Evolutionary conservation across 2,329 filamentous ascomycete genomes (phyloP).

Genomic region (Ceratocystis albifundus): DNA sequence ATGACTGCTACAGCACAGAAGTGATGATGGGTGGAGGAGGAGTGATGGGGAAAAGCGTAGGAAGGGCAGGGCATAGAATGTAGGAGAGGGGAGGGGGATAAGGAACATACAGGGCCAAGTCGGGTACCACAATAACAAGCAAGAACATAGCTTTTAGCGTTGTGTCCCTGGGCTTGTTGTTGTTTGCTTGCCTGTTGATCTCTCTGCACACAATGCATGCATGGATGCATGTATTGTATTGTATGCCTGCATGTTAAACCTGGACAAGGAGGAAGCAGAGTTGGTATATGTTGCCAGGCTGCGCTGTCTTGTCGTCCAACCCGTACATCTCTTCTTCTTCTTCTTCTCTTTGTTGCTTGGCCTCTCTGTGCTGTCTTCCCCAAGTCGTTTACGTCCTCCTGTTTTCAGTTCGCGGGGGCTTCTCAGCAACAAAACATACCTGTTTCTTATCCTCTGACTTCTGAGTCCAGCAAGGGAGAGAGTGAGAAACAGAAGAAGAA

Average conservation of each 20-base stretch:
- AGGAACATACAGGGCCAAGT: neutral
- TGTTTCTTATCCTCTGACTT: neutral
- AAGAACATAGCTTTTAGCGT: conserved; percentile 4
- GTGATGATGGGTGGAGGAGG: neutral
- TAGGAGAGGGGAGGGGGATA: neutral
- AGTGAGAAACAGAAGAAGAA: neutral
- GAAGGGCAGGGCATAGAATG: neutral
- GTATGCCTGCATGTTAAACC: conserved; percentile 3
- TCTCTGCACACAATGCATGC: conserved; percentile 8
- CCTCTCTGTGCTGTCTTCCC: neutral
- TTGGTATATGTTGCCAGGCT: conserved; percentile 13
- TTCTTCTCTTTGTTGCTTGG: neutral
- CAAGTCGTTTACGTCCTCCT: neutral
- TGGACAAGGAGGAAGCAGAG: neutral
- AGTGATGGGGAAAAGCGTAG: neutral
- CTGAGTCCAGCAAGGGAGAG: neutral
- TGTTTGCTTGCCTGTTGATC: conserved; percentile 9
- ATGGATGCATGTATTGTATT: neutral
- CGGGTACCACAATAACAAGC: conserved; percentile 12
- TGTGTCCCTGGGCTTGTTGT: neutral
- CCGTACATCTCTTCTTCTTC: neutral
- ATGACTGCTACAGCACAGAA: conserved; percentile 9
- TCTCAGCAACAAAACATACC: neutral
- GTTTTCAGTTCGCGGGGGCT: neutral
- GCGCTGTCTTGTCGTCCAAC: neutral